These are phyloP conservation scores for Trichoderma erinaceum DNA, from an alignment of 495 filamentous ascomycete genomes.

Conservation along the genomic window DNA sequence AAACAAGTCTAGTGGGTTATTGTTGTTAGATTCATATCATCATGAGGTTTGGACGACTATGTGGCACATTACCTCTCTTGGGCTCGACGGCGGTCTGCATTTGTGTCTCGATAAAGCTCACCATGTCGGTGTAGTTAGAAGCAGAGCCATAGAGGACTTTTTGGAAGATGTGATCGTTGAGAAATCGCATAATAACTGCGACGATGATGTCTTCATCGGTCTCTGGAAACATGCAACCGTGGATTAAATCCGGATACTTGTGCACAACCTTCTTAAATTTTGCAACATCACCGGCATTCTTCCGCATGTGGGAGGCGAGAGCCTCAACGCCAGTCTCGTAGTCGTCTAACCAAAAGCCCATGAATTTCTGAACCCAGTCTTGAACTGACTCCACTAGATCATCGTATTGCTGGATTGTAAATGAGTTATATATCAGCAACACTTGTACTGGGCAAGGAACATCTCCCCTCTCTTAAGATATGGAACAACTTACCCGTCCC, in stretches of 20 bases:
- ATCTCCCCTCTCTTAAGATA: background rate
- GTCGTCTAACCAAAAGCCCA: conserved; percentile 23
- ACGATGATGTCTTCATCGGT: conserved; percentile 30
- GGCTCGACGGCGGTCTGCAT: conserved; percentile 26
- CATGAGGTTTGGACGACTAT: background rate
- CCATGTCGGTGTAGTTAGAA: conserved; percentile 12
- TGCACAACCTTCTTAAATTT: conserved; percentile 20
- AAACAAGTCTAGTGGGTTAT: conserved; percentile 25
- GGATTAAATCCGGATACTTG: conserved; percentile 20
- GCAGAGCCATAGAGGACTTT: conserved; percentile 22
- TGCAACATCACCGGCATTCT: conserved; percentile 14
- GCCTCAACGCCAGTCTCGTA: conserved; percentile 18
- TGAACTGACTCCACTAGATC: conserved; percentile 23
- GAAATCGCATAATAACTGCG: conserved; percentile 29
- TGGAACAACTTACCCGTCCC: conserved; percentile 20
- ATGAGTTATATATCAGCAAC: background rate
- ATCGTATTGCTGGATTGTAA: conserved; percentile 25
- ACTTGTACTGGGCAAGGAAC: background rate
- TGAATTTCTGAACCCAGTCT: conserved; percentile 25
- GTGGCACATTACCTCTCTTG: conserved; percentile 23
- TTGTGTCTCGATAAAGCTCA: conserved; percentile 22
- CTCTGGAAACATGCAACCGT: conserved; percentile 24
- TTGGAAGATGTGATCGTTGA: conserved; percentile 29
- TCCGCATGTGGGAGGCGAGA: conserved; percentile 17
- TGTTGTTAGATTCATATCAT: conserved; percentile 1